phyloP scores from a whole-genome alignment of 495 filamentous ascomycete genomes.

The Penicillium lagena region DNA sequence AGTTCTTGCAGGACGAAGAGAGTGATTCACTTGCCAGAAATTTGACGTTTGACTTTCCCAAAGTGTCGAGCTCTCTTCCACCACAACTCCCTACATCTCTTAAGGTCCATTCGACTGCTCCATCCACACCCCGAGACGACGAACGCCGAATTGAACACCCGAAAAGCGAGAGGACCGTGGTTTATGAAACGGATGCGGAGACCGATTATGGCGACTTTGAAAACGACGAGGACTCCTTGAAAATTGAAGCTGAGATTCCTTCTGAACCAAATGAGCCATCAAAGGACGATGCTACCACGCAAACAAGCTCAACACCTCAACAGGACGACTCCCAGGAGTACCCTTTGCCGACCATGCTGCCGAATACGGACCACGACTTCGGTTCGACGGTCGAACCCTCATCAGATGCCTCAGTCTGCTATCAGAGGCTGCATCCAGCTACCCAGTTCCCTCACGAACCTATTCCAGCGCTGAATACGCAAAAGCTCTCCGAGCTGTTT shows the following conservation, averaged over 20 bases:
- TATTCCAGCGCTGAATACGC: slow-evolving; percentile 35
- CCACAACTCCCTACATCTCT: neutral
- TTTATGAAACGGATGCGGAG: slow-evolving; percentile 42
- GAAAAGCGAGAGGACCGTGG: slow-evolving; percentile 24
- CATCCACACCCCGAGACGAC: neutral
- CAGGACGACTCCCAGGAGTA: slow-evolving; percentile 31
- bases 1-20: slow-evolving; percentile 2
- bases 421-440: slow-evolving; percentile 29
- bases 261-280: slow-evolving; percentile 1
- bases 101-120: too few relatives aligned
- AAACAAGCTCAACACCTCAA: slow-evolving; percentile 7
- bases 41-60: slow-evolving; percentile 1
- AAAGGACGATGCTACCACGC: neutral
- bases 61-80: neutral
- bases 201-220: slow-evolving; percentile 28
- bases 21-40: neutral
- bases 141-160: neutral
- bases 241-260: slow-evolving; percentile 5
- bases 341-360: slow-evolving; percentile 17
- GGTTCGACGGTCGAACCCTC: slow-evolving; percentile 16
- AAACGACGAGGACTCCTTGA: slow-evolving; percentile 4
- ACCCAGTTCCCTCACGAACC: slow-evolving; percentile 41
- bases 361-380: slow-evolving; percentile 1
- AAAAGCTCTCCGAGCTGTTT: slow-evolving; percentile 38
- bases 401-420: slow-evolving; percentile 35